A percentile compares a stretch with the other conserved stretches of the same genome.
phyloP scores from a whole-genome alignment of 257 asterid species.

The Penstemon barbatus region DNA sequence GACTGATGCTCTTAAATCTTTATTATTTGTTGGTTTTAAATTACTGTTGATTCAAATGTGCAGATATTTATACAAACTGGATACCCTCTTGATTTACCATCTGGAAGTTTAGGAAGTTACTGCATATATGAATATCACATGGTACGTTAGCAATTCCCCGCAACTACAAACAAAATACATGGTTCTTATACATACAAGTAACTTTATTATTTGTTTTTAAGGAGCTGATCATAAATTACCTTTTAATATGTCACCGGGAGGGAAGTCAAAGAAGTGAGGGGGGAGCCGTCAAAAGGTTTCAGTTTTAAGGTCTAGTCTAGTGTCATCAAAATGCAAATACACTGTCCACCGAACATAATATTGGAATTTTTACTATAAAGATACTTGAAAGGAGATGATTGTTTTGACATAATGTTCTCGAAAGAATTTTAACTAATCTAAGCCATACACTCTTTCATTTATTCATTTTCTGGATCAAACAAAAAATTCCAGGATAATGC shows the following conservation, averaged over 20 bases:
- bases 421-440: no score
- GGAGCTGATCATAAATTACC: not conserved
- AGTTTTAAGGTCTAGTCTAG: no score
- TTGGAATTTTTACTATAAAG: no score
- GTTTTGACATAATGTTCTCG: no score
- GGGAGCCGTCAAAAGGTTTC: no score
- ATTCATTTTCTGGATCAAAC: no score
- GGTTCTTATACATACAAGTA: not conserved
- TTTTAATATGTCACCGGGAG: not conserved
- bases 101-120: constrained; percentile 99
- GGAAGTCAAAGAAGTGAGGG: not conserved
- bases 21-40: constrained; percentile 24
- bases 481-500: no score
- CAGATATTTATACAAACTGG: constrained; percentile 99
- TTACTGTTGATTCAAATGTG: constrained; percentile 27
- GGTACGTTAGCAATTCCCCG: constrained; percentile 51
- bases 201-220: not conserved
- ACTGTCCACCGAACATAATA: no score
- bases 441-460: no score
- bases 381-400: no score
- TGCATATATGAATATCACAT: constrained; percentile 99
- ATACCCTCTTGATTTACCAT: constrained; percentile 98
- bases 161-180: not conserved
- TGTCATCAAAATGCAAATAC: no score
- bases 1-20: not conserved